phyloP scores from a whole-genome alignment of 257 asterid species.

The Phtheirospermum japonicum region DNA sequence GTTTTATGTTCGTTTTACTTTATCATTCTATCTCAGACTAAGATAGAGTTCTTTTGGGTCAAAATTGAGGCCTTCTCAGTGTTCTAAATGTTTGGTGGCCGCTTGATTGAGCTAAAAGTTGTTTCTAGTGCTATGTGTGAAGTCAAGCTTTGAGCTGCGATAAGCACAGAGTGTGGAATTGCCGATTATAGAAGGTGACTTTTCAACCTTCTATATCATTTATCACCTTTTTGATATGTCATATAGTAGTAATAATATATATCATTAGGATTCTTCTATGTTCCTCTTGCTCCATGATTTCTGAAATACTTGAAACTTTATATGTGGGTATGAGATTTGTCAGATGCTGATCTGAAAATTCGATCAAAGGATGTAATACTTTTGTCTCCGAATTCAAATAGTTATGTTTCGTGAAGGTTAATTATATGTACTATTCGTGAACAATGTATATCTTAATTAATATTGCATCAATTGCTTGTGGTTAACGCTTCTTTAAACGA shows the following conservation, averaged over 20 bases:
- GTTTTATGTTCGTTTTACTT: too few relatives aligned
- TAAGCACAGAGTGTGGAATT: slow-evolving; percentile 97
- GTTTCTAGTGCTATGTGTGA: slow-evolving; percentile 19
- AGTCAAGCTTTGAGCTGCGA: slow-evolving; percentile 57
- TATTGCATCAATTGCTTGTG: too few relatives aligned
- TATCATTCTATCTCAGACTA: neutral
- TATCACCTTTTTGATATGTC: slow-evolving; percentile 8
- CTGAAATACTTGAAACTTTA: slow-evolving; percentile 9
- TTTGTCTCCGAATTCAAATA: too few relatives aligned
- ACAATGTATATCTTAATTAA: too few relatives aligned
- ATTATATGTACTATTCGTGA: too few relatives aligned
- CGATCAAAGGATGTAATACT: too few relatives aligned
- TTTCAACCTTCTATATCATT: slow-evolving; percentile 13
- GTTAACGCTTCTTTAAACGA: too few relatives aligned
- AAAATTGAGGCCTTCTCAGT: slow-evolving; percentile 5
- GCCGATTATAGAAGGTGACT: slow-evolving; percentile 91
- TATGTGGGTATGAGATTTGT: neutral
- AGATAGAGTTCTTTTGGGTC: neutral
- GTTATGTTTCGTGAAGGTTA: too few relatives aligned
- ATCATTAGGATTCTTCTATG: slow-evolving; percentile 12
- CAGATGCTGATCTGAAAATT: too few relatives aligned
- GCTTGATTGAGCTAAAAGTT: slow-evolving; percentile 2
- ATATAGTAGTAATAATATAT: neutral
- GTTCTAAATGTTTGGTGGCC: neutral
- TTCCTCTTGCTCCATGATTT: slow-evolving; percentile 3